Percentiles rank a stretch among this genome's conserved stretches.
phyloP scores from a whole-genome alignment of 192 early-diverging fungal species.

The Coemansia javaensis region DNA sequence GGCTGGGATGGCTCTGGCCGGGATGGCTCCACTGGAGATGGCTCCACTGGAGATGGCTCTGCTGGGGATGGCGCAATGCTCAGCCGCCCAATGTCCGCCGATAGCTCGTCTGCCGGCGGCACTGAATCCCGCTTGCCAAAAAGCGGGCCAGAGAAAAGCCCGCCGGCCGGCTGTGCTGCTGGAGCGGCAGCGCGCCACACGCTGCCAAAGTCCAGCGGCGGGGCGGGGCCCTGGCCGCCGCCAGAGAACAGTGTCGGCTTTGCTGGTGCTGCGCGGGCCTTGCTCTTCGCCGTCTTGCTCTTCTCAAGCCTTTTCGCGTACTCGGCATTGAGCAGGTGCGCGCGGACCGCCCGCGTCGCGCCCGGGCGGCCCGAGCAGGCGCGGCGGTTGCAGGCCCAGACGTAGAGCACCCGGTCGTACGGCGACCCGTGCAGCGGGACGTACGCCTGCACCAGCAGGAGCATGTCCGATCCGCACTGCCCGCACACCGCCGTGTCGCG shows the following conservation, averaged over 20 bases:
- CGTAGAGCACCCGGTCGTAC: conserved; percentile 72
- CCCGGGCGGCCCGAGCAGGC: conserved; percentile 64
- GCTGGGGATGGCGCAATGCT: background rate
- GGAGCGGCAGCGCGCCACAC: conserved; percentile 21
- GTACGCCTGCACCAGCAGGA: conserved; percentile 67
- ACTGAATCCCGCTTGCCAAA: conserved; percentile 11
- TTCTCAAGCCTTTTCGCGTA: conserved; percentile 55
- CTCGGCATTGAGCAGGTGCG: conserved; percentile 59
- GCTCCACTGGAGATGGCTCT: too few species aligned
- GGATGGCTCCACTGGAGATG: background rate
- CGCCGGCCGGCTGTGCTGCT: background rate
- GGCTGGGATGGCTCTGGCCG: too few species aligned
- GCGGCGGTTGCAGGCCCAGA: conserved; percentile 74
- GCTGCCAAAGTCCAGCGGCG: conserved; percentile 36
- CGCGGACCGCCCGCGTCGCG: conserved; percentile 58
- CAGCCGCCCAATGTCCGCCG: background rate
- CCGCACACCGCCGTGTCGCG: conserved; percentile 40
- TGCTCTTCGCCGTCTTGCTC: conserved; percentile 17
- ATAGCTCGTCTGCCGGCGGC: background rate
- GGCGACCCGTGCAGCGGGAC: conserved; percentile 65
- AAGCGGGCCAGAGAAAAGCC: conserved; percentile 17
- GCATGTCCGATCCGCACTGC: conserved; percentile 58
- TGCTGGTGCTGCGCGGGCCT: background rate
- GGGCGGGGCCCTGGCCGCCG: background rate
- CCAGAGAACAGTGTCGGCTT: background rate